These are phyloP conservation scores for Epichloe aotearoae DNA, from an alignment of 2,329 filamentous ascomycete species.

Conservation along the genomic window DNA sequence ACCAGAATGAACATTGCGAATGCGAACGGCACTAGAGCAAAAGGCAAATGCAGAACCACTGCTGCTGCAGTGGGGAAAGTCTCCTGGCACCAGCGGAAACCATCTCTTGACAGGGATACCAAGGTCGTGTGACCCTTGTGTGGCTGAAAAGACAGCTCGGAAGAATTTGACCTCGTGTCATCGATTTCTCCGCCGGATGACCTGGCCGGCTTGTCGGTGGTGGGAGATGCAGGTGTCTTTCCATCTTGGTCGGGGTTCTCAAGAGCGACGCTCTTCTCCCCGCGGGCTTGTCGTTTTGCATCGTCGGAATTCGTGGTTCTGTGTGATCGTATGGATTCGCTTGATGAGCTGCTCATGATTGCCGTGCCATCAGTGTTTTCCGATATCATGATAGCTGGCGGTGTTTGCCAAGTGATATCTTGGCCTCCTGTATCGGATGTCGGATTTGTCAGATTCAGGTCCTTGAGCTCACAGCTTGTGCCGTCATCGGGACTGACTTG, in stretches of 20 bases:
- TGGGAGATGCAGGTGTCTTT: background rate
- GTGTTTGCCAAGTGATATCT: background rate
- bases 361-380: constrained; percentile 7
- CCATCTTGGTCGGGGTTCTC: background rate
- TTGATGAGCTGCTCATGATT: constrained; percentile 3
- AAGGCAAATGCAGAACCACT: constrained; percentile 53
- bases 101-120: constrained; percentile 30
- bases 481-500: background rate
- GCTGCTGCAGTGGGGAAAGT: constrained; percentile 58
- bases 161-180: background rate
- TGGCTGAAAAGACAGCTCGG: constrained; percentile 4
- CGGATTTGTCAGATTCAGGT: background rate
- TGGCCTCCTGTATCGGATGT: background rate
- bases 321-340: constrained; percentile 1
- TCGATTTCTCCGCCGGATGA: background rate
- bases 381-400: constrained; percentile 10
- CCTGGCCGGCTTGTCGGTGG: background rate
- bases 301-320: background rate
- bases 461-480: constrained; percentile 1
- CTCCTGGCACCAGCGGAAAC: constrained; percentile 48
- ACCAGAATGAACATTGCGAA: constrained; percentile 66
- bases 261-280: background rate
- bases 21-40: constrained; percentile 56
- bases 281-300: background rate
- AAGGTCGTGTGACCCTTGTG: constrained; percentile 29